A percentile compares a stretch with the other conserved stretches of the same genome.
Conservation (phyloP, 2,329 filamentous ascomycete species). For the Fonsecaea nubica region DNA sequence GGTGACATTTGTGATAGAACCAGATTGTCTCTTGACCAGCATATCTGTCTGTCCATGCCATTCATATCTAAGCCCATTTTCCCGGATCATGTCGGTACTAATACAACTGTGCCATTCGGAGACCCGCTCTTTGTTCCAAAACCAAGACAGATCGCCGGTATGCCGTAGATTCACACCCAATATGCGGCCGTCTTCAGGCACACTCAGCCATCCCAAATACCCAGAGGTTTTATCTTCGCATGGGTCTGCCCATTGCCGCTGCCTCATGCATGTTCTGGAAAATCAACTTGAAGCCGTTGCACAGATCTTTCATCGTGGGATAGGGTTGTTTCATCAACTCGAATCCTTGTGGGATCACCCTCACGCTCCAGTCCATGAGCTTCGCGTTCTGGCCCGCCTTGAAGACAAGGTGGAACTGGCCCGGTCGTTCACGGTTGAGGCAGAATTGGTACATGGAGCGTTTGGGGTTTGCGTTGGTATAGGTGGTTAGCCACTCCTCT, state of each 20-base stretch:
- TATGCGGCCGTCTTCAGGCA: not conserved
- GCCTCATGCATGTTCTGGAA: conserved; percentile 66
- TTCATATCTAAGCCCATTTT: not conserved
- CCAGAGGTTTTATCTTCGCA: conserved; percentile 21
- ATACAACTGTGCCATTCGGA: not conserved
- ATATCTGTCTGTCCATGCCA: not conserved
- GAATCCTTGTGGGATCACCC: conserved; percentile 90
- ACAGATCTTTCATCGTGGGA: conserved; percentile 91
- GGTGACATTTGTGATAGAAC: not conserved
- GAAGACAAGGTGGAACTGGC: conserved; percentile 96
- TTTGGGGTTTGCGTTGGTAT: conserved; percentile 93
- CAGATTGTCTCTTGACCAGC: not conserved
- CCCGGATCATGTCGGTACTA: conserved; percentile 10
- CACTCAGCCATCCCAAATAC: not conserved
- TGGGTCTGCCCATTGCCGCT: conserved; percentile 21
- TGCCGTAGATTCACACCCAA: conserved; percentile 2
- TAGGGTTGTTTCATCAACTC: conserved; percentile 88
- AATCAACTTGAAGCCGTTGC: conserved; percentile 94
- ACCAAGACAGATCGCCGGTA: not conserved
- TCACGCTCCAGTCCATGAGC: conserved; percentile 81
- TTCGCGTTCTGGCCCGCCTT: conserved; percentile 80
- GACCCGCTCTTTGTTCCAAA: not conserved
- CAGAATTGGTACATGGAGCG: conserved; percentile 95
- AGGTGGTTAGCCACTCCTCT: conserved; percentile 96
- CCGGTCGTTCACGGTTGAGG: conserved; percentile 87